These are phyloP conservation scores for Tuber aestivum DNA, from an alignment of 495 filamentous ascomycete species.

Conservation along the genomic window DNA sequence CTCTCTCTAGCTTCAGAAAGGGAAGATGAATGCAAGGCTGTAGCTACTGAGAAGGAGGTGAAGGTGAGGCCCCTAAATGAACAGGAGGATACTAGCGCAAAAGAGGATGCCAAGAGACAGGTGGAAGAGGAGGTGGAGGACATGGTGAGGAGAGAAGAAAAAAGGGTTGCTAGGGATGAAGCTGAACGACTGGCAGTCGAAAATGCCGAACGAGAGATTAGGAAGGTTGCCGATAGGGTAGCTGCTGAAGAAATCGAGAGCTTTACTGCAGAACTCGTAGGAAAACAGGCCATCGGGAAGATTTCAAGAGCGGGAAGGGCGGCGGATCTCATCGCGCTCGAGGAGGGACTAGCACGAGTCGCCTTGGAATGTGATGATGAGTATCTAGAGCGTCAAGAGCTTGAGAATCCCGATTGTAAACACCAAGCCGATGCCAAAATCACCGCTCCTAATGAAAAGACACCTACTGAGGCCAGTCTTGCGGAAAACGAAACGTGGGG, in stretches of 20 bases:
- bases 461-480: not conserved
- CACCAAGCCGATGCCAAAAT: not conserved
- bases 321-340: conserved; percentile 1
- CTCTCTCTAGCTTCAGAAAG: not conserved
- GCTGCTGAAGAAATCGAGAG: not conserved
- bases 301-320: not conserved
- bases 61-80: not conserved
- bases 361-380: not conserved
- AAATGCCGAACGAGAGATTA: not conserved
- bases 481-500: not conserved
- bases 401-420: not conserved
- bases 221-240: not conserved
- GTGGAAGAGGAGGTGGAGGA: conserved; percentile 9
- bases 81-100: not conserved
- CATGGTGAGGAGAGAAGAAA: not conserved
- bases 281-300: not conserved
- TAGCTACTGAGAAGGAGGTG: not conserved
- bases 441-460: not conserved
- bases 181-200: not conserved
- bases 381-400: not conserved
- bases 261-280: not conserved
- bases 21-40: not conserved
- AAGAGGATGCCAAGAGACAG: not conserved
- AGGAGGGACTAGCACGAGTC: not conserved
- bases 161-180: conserved; percentile 9